These are phyloP conservation scores for Colletotrichum cordylinicola DNA, from an alignment of 2,329 filamentous ascomycete species.

Conservation along the genomic window DNA sequence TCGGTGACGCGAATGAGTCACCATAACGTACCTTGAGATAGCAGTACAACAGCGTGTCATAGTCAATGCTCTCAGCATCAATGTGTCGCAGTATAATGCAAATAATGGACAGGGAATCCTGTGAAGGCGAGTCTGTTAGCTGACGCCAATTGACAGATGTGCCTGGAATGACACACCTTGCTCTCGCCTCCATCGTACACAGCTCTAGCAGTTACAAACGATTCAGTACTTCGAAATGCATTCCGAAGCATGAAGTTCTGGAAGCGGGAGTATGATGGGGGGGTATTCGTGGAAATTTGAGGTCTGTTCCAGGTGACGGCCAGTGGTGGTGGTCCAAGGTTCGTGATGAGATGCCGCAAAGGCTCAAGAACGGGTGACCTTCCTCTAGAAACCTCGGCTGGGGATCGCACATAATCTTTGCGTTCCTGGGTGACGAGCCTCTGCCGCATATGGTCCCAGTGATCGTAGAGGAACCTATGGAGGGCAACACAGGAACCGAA, in stretches of 20 bases:
- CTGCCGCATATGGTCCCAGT: constrained; percentile 74
- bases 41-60: constrained; percentile 70
- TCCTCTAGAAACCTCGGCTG: constrained; percentile 56
- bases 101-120: constrained; percentile 72
- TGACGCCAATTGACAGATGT: neutral
- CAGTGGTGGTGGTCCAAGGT: constrained; percentile 70
- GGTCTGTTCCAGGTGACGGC: constrained; percentile 75
- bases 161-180: constrained; percentile 52
- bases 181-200: constrained; percentile 76
- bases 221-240: constrained; percentile 69
- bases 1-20: neutral
- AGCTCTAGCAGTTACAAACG: constrained; percentile 67
- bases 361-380: constrained; percentile 65
- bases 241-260: constrained; percentile 77
- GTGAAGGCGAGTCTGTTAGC: neutral
- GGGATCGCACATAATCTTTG: constrained; percentile 60
- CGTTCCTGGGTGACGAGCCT: constrained; percentile 66
- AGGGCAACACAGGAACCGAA: constrained; percentile 75
- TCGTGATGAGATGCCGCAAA: constrained; percentile 66
- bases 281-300: constrained; percentile 66
- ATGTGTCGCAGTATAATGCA: constrained; percentile 73
- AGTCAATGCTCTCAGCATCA: constrained; percentile 69
- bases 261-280: constrained; percentile 70
- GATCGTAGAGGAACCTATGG: constrained; percentile 73
- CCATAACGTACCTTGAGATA: constrained; percentile 63